phyloP scores from a whole-genome alignment of 495 filamentous ascomycete genomes.

The Penicillium pancosmium region DNA sequence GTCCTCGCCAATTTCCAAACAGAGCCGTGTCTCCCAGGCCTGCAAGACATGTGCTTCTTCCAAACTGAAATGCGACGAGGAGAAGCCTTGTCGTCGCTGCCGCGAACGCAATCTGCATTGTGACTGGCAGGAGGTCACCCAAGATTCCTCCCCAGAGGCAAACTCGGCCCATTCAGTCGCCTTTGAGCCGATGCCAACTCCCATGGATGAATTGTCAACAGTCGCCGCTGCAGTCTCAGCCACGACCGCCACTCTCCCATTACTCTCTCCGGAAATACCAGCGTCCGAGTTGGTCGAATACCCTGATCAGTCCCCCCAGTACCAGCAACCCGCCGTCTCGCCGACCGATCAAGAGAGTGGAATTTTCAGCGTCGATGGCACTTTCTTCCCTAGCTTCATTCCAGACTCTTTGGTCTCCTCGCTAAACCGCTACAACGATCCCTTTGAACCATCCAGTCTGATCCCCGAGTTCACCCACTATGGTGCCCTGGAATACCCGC shows the following conservation, averaged over 20 bases:
- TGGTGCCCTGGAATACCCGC: slow-evolving; percentile 42
- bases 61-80: slow-evolving; percentile 58
- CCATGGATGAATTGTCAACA: slow-evolving; percentile 16
- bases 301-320: not conserved
- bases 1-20: slow-evolving; percentile 37
- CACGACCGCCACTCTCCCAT: not conserved
- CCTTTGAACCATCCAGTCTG: slow-evolving; percentile 26
- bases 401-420: slow-evolving; percentile 36
- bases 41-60: slow-evolving; percentile 56
- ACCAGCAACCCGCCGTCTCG: slow-evolving; percentile 20
- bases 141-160: slow-evolving; percentile 27
- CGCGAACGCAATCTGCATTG: slow-evolving; percentile 47
- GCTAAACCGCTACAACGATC: slow-evolving; percentile 30
- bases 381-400: slow-evolving; percentile 41
- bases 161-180: slow-evolving; percentile 12
- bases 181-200: slow-evolving; percentile 21
- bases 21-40: slow-evolving; percentile 56
- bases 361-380: slow-evolving; percentile 38
- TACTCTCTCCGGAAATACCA: not conserved
- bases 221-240: too few species aligned
- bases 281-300: not conserved
- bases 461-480: slow-evolving; percentile 33
- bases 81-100: slow-evolving; percentile 51
- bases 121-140: slow-evolving; percentile 40
- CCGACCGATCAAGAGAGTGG: slow-evolving; percentile 38